Percentiles rank a stretch among this genome's conserved stretches.
These are phyloP conservation scores for Detonula confervacea DNA, from an alignment of 352 stramenopile species.

Conservation along the genomic window DNA sequence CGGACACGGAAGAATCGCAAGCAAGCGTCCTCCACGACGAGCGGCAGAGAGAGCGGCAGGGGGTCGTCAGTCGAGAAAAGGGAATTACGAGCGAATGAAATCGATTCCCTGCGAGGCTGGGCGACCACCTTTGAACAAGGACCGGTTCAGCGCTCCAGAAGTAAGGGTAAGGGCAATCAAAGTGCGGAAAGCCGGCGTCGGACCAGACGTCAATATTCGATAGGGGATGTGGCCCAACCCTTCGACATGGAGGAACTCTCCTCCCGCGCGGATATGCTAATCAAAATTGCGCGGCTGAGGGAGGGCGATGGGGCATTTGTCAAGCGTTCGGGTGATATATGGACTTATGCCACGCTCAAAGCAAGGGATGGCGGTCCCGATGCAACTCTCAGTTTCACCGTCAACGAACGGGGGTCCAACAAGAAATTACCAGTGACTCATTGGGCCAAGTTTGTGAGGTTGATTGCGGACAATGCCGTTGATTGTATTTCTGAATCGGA, in stretches of 20 bases:
- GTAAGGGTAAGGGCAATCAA: neutral
- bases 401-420: constrained; percentile 1
- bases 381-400: constrained; percentile 6
- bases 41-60: neutral
- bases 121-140: no score
- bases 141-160: neutral
- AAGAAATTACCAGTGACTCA: constrained; percentile 15
- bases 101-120: no score
- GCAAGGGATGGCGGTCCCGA: neutral
- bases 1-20: neutral
- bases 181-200: neutral
- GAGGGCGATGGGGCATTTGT: constrained; percentile 12
- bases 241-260: neutral
- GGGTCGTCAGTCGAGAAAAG: neutral
- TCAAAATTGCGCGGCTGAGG: constrained; percentile 2
- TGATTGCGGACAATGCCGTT: neutral
- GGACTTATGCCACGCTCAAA: constrained; percentile 18
- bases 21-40: neutral
- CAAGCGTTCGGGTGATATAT: constrained; percentile 10
- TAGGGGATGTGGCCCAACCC: neutral
- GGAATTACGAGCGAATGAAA: no score
- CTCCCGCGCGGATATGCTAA: constrained; percentile 3
- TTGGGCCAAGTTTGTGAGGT: constrained; percentile 18
- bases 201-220: neutral
- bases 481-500: neutral